These are phyloP conservation scores for Ormosia semicastrata DNA, from an alignment of 306 rosid species.

Conservation along the genomic window DNA sequence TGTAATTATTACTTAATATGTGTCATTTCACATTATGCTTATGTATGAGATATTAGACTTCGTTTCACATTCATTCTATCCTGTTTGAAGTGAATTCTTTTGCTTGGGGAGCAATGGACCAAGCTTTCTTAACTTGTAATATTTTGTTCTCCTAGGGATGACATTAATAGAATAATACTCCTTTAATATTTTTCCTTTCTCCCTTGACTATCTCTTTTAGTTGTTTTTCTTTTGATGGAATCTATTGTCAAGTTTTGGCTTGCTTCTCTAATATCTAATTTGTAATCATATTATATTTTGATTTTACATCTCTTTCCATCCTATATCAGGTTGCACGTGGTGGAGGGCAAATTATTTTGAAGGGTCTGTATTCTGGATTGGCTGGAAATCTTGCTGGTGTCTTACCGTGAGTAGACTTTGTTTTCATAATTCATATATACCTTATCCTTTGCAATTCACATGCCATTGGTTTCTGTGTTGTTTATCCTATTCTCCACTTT, in stretches of 20 bases:
- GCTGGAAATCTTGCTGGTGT: conserved; percentile 90
- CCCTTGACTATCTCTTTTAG: neutral
- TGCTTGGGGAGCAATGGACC: neutral
- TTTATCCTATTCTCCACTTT: neutral
- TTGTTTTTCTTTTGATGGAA: neutral
- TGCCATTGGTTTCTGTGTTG: neutral
- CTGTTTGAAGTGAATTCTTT: neutral
- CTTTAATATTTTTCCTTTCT: neutral
- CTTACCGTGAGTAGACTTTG: conserved; percentile 74
- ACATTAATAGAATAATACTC: neutral
- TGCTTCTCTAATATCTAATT: neutral
- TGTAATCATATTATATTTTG: neutral
- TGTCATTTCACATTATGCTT: neutral
- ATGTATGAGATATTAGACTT: neutral
- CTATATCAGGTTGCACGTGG: conserved; percentile 73
- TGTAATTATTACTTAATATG: neutral
- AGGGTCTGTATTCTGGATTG: conserved; percentile 94
- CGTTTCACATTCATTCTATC: neutral
- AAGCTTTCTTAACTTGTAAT: neutral
- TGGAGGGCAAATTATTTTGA: conserved; percentile 71
- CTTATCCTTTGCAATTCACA: neutral
- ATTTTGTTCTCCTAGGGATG: neutral
- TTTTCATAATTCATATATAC: neutral
- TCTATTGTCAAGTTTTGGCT: neutral
- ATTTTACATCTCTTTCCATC: conserved; percentile 4